Evolutionary conservation across 768 basidiomycete species (phyloP).

Genomic region (Mycena latifolia): DNA sequence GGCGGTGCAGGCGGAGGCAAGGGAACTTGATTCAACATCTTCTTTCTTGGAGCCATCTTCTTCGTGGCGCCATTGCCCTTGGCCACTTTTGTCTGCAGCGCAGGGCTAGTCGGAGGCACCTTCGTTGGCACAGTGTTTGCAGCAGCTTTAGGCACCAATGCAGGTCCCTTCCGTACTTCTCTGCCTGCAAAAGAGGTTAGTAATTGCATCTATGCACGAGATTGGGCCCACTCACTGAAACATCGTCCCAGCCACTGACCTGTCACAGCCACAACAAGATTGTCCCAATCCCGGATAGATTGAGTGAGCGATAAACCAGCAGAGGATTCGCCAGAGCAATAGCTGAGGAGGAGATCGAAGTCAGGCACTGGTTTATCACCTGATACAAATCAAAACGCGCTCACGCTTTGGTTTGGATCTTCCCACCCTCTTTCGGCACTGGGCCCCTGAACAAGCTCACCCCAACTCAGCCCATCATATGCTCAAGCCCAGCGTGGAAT

Average conservation of each 20-base stretch:
- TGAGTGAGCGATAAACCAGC: not conserved
- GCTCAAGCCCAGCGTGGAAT: not conserved
- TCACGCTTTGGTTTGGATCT: slow-evolving; percentile 1
- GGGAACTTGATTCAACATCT: too few relatives aligned
- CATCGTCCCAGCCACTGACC: slow-evolving; percentile 9
- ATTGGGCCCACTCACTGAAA: not conserved
- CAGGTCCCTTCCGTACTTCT: too few relatives aligned
- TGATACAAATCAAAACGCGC: slow-evolving; percentile 1
- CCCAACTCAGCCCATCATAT: not conserved
- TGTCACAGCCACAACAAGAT: not conserved
- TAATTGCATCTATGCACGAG: too few relatives aligned
- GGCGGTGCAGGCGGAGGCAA: too few relatives aligned
- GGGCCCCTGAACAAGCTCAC: slow-evolving; percentile 5
- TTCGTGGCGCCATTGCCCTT: too few relatives aligned
- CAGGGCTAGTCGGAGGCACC: too few relatives aligned
- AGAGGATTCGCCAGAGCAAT: not conserved
- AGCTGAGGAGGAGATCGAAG: not conserved
- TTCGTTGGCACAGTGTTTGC: too few relatives aligned
- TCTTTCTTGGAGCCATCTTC: too few relatives aligned
- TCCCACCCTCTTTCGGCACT: not conserved
- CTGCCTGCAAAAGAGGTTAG: too few relatives aligned
- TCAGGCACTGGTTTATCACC: not conserved
- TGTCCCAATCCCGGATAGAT: not conserved
- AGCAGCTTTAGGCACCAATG: too few relatives aligned
- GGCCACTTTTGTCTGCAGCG: too few relatives aligned